Base-by-base conservation (phyloP, 2,329 filamentous ascomycete genomes). In the Phaeomoniella chlamydospora region DNA sequence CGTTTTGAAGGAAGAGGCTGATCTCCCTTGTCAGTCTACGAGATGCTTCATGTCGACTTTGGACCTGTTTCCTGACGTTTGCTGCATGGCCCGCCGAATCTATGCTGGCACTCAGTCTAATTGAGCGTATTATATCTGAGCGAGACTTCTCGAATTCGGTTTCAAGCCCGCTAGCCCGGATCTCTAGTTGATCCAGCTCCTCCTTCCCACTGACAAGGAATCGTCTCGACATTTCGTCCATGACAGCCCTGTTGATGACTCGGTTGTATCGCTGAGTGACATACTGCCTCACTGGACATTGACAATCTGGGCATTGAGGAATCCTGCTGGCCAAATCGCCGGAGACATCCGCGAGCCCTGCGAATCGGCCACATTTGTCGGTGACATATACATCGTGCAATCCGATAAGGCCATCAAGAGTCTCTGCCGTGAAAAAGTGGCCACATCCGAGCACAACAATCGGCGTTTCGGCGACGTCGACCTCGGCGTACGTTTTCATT, bases 171-270 rank as follows among this genome's bases (percentile, higher is more conserved):
- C n/a, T n/a, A n/a, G n/a, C n/a, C n/a, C n/a, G n/a, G n/a, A n/a
- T n/a, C n/a, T n/a, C n/a, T n/a, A n/a, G n/a, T n/a, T n/a, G n/a
- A n/a, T n/a, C n/a, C 18, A 58, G 38, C 18, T 52, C 47, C 14
- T 41, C 41, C 33, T 38, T 49, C 12, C 44, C 43, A 35, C 22
- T 43, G 18, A 53, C 46, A n/a, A 77, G 65, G 47, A 81, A 76
- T 41, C 72, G 76, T 53, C 77, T 78, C 0, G 72, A 73, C 0
- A 68, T 61, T 47, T 79, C 70, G 37, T 81, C 74, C 1, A 82
- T 58, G 4, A 74, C 55, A 1, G 68, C 72, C 3, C 69, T 64
- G 22, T 72, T 65, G 17, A 79, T 62, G 3, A 80, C 66, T 6
- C 75, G 65, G 11, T 72, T 70, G 45, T 82, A 82, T 3, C 77